Conservation (phyloP, 345 rosid genomes). For the Hypericum androsaemum region DNA sequence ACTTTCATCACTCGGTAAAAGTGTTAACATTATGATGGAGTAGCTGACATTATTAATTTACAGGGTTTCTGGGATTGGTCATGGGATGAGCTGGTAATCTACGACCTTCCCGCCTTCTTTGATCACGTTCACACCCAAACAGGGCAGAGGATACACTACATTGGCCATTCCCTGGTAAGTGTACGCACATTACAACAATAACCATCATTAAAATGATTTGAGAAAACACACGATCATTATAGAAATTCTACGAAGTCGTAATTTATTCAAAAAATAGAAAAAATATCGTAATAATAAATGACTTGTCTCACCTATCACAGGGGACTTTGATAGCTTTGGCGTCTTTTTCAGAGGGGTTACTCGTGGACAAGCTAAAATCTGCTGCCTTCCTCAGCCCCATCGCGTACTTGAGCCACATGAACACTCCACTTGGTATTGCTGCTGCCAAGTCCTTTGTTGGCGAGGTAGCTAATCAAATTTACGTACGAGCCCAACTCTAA, state of each 20-base stretch:
- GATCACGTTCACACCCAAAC: conserved; percentile 43
- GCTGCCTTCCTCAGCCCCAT: conserved; percentile 76
- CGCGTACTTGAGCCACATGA: conserved; percentile 89
- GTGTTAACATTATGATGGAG: not conserved
- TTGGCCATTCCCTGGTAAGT: conserved; percentile 83
- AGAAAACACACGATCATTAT: too few relatives aligned
- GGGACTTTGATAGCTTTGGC: conserved; percentile 77
- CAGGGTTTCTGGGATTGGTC: conserved; percentile 92
- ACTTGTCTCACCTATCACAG: conserved; percentile 17
- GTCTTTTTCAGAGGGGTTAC: conserved; percentile 63
- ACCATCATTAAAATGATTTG: too few relatives aligned
- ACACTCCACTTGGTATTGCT: conserved; percentile 44
- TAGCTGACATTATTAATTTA: not conserved
- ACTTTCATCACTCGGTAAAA: too few relatives aligned
- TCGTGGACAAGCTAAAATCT: conserved; percentile 49
- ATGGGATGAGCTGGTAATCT: conserved; percentile 76
- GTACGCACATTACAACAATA: too few relatives aligned
- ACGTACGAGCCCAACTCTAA: too few relatives aligned
- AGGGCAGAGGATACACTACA: conserved; percentile 67
- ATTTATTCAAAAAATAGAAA: not conserved
- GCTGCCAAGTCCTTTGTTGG: conserved; percentile 67
- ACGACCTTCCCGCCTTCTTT: conserved; percentile 69
- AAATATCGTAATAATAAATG: not conserved
- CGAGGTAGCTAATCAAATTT: conserved; percentile 37
- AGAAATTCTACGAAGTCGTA: too few relatives aligned